phyloP scores from a whole-genome alignment of 257 asterid genomes.

The Fraxinus americana region DNA sequence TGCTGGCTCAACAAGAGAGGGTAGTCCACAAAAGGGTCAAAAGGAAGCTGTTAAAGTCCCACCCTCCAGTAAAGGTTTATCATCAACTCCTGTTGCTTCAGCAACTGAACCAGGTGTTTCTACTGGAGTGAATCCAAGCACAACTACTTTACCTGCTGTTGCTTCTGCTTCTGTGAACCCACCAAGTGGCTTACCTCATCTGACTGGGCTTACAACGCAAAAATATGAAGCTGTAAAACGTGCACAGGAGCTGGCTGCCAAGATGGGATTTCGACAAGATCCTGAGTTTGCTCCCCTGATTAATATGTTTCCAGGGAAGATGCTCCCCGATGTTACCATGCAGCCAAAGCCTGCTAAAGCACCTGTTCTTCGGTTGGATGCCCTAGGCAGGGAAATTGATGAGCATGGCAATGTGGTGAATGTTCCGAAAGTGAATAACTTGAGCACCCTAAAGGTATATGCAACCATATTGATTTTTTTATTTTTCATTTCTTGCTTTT shows the following conservation, averaged over 20 bases:
- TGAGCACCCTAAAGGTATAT: conserved; percentile 91
- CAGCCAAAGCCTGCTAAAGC: conserved; percentile 91
- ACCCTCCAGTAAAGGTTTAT: conserved; percentile 39
- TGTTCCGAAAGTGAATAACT: conserved; percentile 67
- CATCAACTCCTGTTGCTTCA: conserved; percentile 36
- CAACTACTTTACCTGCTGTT: conserved; percentile 29
- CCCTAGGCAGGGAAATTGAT: conserved; percentile 93
- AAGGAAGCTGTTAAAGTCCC: conserved; percentile 40
- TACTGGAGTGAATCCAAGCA: conserved; percentile 33
- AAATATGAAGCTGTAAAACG: conserved; percentile 79
- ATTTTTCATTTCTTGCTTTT: not conserved
- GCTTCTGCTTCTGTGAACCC: conserved; percentile 34
- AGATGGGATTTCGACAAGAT: conserved; percentile 91
- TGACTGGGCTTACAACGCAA: conserved; percentile 72
- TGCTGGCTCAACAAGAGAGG: conserved; percentile 46
- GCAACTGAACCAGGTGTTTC: conserved; percentile 30
- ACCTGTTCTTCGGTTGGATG: conserved; percentile 94
- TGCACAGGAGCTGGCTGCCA: conserved; percentile 91
- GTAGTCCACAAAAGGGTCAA: conserved; percentile 46
- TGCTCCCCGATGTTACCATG: conserved; percentile 65
- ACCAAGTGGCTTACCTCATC: conserved; percentile 66
- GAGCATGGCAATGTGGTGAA: conserved; percentile 89
- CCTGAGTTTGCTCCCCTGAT: conserved; percentile 85
- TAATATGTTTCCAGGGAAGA: conserved; percentile 90
- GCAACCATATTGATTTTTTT: not conserved